phyloP scores from a whole-genome alignment of 768 basidiomycete genomes.

The Panaeolus papilionaceus region DNA sequence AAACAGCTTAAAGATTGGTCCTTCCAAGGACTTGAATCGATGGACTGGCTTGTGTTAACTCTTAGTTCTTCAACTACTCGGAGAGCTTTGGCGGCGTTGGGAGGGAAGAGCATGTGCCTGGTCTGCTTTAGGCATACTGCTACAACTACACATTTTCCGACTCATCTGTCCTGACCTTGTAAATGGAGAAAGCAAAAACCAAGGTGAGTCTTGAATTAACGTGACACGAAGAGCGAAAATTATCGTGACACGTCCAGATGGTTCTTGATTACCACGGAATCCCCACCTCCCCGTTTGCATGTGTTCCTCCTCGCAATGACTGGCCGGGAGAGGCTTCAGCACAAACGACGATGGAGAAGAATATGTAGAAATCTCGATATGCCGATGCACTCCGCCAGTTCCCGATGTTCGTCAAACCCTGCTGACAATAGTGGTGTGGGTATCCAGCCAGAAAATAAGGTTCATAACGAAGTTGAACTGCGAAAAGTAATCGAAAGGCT shows the following conservation, averaged over 20 bases:
- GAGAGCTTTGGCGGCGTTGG: constrained; percentile 29
- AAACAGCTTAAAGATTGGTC: no score
- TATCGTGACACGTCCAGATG: constrained; percentile 21
- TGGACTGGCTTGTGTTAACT: no score
- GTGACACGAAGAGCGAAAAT: neutral
- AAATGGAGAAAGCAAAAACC: constrained; percentile 35
- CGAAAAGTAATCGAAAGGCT: constrained; percentile 22
- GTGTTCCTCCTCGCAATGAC: constrained; percentile 25
- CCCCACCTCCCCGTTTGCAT: constrained; percentile 30
- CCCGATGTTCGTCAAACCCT: constrained; percentile 34
- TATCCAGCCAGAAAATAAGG: constrained; percentile 28
- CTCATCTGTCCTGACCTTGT: constrained; percentile 31
- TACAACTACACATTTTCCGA: constrained; percentile 34
- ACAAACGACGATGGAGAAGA: neutral
- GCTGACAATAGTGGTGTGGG: constrained; percentile 30
- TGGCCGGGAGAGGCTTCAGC: neutral
- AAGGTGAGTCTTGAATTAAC: constrained; percentile 23
- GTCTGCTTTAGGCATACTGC: constrained; percentile 31
- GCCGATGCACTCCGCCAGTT: constrained; percentile 25
- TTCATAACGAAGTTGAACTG: constrained; percentile 23
- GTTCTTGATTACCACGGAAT: constrained; percentile 30
- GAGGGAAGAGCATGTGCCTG: constrained; percentile 34
- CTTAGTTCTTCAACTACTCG: constrained; percentile 30
- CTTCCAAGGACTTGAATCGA: no score
- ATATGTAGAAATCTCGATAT: constrained; percentile 17